These are phyloP conservation scores for Coemansia sp. DNA, from an alignment of 371 early-diverging fungal species.

Conservation along the genomic window DNA sequence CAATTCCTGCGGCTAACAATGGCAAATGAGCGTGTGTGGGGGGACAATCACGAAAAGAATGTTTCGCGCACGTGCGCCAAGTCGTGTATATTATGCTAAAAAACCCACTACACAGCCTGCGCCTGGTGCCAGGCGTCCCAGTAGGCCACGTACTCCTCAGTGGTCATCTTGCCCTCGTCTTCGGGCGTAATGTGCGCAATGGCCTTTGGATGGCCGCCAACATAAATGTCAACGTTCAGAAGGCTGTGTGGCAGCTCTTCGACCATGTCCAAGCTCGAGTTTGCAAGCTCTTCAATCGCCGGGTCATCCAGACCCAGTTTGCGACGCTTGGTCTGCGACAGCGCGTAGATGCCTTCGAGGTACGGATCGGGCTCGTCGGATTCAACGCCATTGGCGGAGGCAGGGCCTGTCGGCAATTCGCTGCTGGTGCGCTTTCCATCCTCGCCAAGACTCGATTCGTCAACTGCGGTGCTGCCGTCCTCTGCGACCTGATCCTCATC, in stretches of 20 bases:
- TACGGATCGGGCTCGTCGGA: constrained; percentile 26
- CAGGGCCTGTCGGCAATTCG: too few species aligned
- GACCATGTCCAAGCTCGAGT: constrained; percentile 4
- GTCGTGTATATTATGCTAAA: not conserved
- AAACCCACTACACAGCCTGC: not conserved
- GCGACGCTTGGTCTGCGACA: constrained; percentile 35
- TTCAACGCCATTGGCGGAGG: not conserved
- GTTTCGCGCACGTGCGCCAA: not conserved
- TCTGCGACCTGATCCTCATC: not conserved
- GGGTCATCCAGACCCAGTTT: constrained; percentile 31
- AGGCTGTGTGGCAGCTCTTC: not conserved
- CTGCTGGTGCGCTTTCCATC: not conserved
- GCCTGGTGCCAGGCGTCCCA: constrained; percentile 32
- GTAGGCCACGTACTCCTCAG: constrained; percentile 34
- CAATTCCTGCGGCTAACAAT: too few species aligned
- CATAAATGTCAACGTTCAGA: constrained; percentile 9
- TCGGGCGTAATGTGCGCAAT: constrained; percentile 23
- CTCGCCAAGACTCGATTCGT: not conserved
- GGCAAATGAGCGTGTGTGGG: too few species aligned
- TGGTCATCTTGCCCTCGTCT: constrained; percentile 33
- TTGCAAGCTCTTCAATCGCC: constrained; percentile 1
- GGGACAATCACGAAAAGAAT: too few species aligned
- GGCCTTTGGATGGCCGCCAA: constrained; percentile 32
- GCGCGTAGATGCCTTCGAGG: constrained; percentile 31
- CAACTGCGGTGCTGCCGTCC: not conserved